Evolutionary conservation across 768 basidiomycete species (phyloP).

Genomic region (Panellus pusillus): DNA sequence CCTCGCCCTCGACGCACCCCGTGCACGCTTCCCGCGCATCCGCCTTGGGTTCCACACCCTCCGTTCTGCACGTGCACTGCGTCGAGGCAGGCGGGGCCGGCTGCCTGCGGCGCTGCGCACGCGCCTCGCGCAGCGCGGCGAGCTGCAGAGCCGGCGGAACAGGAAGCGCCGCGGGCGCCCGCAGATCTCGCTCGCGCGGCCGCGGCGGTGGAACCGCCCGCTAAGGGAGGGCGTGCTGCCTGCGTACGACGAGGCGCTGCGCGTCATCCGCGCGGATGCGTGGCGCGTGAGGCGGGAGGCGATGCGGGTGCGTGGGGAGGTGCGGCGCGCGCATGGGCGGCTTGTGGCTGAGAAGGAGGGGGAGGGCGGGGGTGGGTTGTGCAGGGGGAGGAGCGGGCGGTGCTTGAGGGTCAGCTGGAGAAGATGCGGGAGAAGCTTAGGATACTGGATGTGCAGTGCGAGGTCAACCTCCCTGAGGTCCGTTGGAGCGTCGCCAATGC

Average conservation of each 20-base stretch:
- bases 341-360: slow-evolving; percentile 25
- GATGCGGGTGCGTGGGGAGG: slow-evolving; percentile 24
- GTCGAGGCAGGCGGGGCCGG: slow-evolving; percentile 8
- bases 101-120: slow-evolving; percentile 4
- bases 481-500: slow-evolving; percentile 79
- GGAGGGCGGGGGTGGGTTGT: slow-evolving; percentile 28
- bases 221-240: slow-evolving; percentile 63
- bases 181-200: slow-evolving; percentile 48
- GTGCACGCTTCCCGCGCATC: slow-evolving; percentile 9
- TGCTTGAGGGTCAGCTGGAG: slow-evolving; percentile 40
- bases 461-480: slow-evolving; percentile 80
- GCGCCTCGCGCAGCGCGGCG: slow-evolving; percentile 3
- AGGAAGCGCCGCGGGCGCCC: slow-evolving; percentile 42
- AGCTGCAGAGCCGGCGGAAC: slow-evolving; percentile 33
- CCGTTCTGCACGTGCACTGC: slow-evolving; percentile 5
- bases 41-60: slow-evolving; percentile 19
- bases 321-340: slow-evolving; percentile 26
- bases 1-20: background rate
- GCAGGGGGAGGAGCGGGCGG: slow-evolving; percentile 29
- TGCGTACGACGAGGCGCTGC: slow-evolving; percentile 84
- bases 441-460: slow-evolving; percentile 75
- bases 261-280: slow-evolving; percentile 66
- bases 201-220: slow-evolving; percentile 66
- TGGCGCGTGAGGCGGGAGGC: slow-evolving; percentile 37
- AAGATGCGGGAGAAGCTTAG: slow-evolving; percentile 47